Evolutionary conservation across 768 basidiomycete genomes (phyloP).

Genomic region (Trametes cinnabarina): DNA sequence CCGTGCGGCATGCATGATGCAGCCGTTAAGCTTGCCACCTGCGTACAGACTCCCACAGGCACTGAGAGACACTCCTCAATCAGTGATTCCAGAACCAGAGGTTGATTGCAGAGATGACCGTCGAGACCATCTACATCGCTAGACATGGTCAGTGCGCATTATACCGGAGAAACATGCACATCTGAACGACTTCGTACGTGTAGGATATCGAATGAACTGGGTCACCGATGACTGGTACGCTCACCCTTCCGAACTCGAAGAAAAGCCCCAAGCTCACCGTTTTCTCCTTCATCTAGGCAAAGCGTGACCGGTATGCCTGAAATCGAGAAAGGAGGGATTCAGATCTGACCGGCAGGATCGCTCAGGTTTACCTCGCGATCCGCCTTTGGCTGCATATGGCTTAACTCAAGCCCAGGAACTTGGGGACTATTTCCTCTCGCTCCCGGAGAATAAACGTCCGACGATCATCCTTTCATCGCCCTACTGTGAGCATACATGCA

Average conservation of each 20-base stretch:
- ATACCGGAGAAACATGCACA: background rate
- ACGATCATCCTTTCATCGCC: conserved; percentile 84
- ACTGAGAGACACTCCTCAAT: background rate
- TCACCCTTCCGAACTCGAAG: background rate
- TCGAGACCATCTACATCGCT: conserved; percentile 66
- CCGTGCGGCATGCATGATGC: too few species aligned
- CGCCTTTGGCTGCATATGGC: conserved; percentile 69
- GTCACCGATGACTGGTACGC: conserved; percentile 60
- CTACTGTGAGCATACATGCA: conserved; percentile 55
- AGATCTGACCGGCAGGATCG: background rate
- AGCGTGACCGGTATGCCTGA: conserved; percentile 22
- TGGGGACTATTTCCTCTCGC: conserved; percentile 56
- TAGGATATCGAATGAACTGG: conserved; percentile 81
- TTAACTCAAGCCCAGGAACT: conserved; percentile 75
- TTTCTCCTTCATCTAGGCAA: conserved; percentile 5
- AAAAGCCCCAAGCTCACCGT: background rate
- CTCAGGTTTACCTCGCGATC: conserved; percentile 64
- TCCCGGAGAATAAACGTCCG: conserved; percentile 66
- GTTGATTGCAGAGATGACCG: conserved; percentile 31
- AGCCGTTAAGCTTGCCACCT: too few species aligned
- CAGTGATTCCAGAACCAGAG: too few species aligned
- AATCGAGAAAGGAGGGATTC: too few species aligned
- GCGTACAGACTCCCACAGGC: background rate
- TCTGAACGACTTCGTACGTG: background rate
- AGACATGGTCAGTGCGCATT: conserved; percentile 55